Evolutionary conservation across 305 asterid genomes (phyloP), one percentile per base, ranked within the genome.

Genomic region (Salvia sclarea): DNA sequence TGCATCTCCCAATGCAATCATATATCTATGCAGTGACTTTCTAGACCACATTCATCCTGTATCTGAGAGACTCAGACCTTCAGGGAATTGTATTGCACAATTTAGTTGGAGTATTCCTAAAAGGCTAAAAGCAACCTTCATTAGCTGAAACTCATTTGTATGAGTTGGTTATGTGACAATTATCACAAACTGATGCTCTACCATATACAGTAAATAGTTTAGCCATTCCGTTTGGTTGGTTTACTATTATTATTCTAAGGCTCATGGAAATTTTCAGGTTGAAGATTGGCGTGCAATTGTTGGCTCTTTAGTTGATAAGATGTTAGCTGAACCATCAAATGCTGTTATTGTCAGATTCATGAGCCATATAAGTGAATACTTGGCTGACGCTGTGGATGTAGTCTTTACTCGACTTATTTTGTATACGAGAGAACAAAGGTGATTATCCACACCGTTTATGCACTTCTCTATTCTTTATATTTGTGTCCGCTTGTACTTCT

Each of bases 301-400:
- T 68, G 87, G 77, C 64, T 85, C 93, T 56, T 82, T 92, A 79
- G 72, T 88, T 24, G 89, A 84, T 84, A 92, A 86, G 85, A 86
- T 90, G 81, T 80, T 92, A 69, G 81, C 80, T 2, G 96, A 92
- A 72, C 96, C 98, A 68, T 85, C 98, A 49, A 90, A 90, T 82
- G 88, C 97, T 53, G 82, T 90, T 61, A 84, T 83, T 66, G 93
- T 92, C 80, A 85, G 86, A 77, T 88, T 82, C 69, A 87, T 88
- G 55, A 90, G 97, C 82, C 85, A 79, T 76, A 85, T 92, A 64
- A 88, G 96, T 75, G 94, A 90, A 71, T 83, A 86, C 78, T 75
- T 92, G 83, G 96, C 87, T 52, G 90, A 76, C 70, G 80, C 79
- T 48, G 87, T 86, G 61, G 88, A 88, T 83, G 55, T 84, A 53